Evolutionary conservation across 371 early-diverging fungal genomes (phyloP).

Genomic region (Parasitella parasitica): DNA sequence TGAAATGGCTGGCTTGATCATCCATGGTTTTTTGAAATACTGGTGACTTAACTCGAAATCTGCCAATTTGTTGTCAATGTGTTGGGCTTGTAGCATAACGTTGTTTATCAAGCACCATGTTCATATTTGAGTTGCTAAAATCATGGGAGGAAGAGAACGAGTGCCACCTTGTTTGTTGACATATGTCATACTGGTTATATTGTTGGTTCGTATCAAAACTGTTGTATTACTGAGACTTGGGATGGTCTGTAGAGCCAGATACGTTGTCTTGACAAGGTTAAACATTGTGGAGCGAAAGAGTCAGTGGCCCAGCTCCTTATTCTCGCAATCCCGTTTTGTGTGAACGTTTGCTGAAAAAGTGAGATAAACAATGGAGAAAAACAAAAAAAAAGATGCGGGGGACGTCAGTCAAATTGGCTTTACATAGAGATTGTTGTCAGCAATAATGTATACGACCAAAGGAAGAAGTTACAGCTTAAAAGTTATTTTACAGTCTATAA

Average conservation of each 20-base stretch:
- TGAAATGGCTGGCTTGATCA: background rate
- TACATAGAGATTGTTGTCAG: no score
- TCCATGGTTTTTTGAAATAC: conserved; percentile 13
- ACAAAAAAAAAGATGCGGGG: no score
- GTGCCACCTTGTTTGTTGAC: background rate
- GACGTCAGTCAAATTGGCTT: no score
- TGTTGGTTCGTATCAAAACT: conserved; percentile 28
- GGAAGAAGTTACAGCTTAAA: no score
- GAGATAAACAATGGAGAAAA: no score
- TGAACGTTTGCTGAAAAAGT: no score
- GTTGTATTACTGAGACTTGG: background rate
- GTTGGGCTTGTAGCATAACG: conserved; percentile 16
- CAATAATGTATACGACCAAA: no score
- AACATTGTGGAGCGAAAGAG: no score
- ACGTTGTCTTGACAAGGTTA: conserved; percentile 8
- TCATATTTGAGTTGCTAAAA: conserved; percentile 22
- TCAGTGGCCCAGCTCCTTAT: no score
- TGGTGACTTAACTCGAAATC: conserved; percentile 11
- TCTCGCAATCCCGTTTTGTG: no score
- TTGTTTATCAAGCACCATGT: conserved; percentile 13
- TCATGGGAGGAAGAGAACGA: background rate
- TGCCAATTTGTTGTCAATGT: background rate
- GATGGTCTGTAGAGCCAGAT: background rate
- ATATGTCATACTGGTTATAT: conserved; percentile 17
- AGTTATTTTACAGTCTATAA: no score